These are phyloP conservation scores for Pterocarpus macrocarpus DNA, from an alignment of 306 rosid species.

Conservation along the genomic window DNA sequence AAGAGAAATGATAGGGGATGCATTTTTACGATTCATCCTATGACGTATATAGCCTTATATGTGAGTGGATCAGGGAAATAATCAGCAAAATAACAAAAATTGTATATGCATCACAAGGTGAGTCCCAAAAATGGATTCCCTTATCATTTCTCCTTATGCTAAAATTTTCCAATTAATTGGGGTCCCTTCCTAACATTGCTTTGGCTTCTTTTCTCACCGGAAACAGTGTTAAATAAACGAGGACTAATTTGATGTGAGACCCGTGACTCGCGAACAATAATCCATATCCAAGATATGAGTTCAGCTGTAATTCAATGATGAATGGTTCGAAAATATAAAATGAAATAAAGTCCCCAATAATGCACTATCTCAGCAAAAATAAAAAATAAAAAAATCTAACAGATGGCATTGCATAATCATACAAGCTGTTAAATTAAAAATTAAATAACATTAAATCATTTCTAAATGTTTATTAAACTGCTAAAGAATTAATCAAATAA, in stretches of 20 bases:
- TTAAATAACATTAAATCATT: neutral
- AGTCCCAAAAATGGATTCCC: no score
- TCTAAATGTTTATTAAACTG: no score
- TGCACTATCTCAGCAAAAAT: neutral
- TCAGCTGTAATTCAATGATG: neutral
- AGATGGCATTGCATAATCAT: neutral
- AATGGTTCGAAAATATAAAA: no score
- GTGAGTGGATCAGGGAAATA: no score
- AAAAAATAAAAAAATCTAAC: neutral
- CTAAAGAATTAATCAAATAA: no score
- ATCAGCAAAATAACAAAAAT: no score
- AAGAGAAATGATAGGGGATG: no score
- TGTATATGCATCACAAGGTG: no score
- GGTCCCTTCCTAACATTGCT: neutral
- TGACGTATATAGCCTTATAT: no score
- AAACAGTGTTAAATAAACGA: neutral
- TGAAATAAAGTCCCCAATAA: neutral
- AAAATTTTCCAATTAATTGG: neutral
- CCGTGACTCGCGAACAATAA: slow-evolving; percentile 20
- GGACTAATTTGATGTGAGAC: neutral
- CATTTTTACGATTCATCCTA: no score
- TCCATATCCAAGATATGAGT: neutral
- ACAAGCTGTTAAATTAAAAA: neutral
- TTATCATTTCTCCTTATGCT: neutral
- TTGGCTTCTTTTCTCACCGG: neutral